phyloP scores from a whole-genome alignment of 2,329 filamentous ascomycete species.

The Aureobasidium uvarum region DNA sequence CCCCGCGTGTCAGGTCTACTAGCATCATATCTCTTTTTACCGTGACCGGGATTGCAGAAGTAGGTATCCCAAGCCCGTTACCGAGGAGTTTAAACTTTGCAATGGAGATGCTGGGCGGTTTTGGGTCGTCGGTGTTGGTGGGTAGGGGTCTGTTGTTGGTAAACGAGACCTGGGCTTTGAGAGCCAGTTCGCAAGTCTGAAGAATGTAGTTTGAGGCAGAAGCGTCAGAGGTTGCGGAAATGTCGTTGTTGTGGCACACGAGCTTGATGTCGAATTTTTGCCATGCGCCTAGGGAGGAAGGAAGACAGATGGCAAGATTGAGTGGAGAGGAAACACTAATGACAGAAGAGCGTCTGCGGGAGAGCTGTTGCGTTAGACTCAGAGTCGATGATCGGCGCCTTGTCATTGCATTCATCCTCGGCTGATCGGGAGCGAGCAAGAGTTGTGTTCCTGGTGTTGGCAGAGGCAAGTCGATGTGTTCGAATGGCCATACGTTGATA shows the following conservation, averaged over 20 bases:
- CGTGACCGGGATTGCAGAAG: background rate
- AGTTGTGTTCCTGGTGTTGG: background rate
- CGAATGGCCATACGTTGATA: constrained; percentile 3
- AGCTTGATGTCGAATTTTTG: constrained; percentile 6
- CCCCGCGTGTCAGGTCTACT: background rate
- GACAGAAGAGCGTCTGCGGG: background rate
- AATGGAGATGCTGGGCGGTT: background rate
- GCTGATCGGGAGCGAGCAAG: background rate
- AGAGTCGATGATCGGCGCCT: background rate
- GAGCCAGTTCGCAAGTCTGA: background rate
- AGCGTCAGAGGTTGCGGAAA: background rate
- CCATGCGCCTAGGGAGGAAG: background rate
- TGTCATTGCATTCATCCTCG: background rate
- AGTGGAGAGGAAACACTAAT: background rate
- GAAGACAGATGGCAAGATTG: background rate
- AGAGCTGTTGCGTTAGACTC: background rate
- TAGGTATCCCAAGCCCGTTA: background rate
- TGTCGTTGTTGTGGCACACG: background rate
- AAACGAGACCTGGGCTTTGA: constrained; percentile 7
- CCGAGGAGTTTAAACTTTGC: background rate
- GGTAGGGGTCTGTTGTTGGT: background rate
- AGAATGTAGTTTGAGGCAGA: background rate
- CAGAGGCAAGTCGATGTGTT: background rate
- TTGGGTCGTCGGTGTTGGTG: background rate
- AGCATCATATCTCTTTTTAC: constrained; percentile 6